Percentiles rank a stretch among this genome's conserved stretches.
These are phyloP conservation scores for Diaporthe ampelina DNA, from an alignment of 2,329 filamentous ascomycete genomes.

Conservation along the genomic window DNA sequence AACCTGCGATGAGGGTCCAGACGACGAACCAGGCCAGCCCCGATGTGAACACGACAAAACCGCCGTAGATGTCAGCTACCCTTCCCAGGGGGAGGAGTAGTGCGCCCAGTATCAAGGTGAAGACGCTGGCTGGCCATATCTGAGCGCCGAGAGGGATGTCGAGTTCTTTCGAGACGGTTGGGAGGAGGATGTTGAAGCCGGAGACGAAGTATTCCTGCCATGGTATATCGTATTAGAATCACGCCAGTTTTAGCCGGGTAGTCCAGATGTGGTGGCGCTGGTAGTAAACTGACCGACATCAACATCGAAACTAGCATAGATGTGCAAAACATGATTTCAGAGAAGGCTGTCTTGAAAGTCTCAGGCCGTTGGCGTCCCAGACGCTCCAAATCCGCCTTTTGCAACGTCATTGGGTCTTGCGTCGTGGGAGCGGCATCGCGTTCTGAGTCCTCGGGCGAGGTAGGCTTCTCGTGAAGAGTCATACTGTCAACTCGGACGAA, in stretches of 20 bases:
- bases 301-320: constrained; percentile 71
- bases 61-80: constrained; percentile 74
- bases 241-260: not conserved
- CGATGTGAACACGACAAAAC: constrained; percentile 70
- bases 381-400: constrained; percentile 61
- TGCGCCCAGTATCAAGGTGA: constrained; percentile 67
- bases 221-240: not conserved
- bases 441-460: not conserved
- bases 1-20: constrained; percentile 79
- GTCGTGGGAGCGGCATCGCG: not conserved
- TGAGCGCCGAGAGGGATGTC: constrained; percentile 71
- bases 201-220: constrained; percentile 80
- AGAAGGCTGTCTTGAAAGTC: constrained; percentile 61
- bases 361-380: constrained; percentile 71
- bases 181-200: constrained; percentile 81
- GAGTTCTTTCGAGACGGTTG: constrained; percentile 72
- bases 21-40: constrained; percentile 75
- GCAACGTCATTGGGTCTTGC: constrained; percentile 42
- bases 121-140: constrained; percentile 75
- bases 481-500: not conserved
- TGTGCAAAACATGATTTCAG: constrained; percentile 72
- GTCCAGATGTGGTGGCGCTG: too few species aligned
- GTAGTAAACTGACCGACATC: constrained; percentile 57
- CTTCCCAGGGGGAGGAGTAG: constrained; percentile 76
- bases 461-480: constrained; percentile 5